phyloP scores from a whole-genome alignment of 257 asterid genomes.

The Agastache rugosa region DNA sequence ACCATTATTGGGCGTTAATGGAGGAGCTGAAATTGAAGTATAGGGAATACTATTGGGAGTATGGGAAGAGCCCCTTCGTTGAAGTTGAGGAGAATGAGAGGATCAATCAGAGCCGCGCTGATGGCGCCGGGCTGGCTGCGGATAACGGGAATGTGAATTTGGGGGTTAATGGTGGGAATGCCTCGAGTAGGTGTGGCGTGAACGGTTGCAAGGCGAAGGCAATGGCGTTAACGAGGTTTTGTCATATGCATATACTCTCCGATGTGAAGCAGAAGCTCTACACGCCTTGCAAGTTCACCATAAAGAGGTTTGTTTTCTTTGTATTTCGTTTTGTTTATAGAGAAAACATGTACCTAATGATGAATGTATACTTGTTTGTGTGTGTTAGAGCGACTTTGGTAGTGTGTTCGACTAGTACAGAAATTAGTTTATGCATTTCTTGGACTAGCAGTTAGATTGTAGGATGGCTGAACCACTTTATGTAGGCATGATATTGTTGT shows the following conservation, averaged over 20 bases:
- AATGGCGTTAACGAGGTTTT: constrained; percentile 55
- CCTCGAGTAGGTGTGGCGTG: constrained; percentile 42
- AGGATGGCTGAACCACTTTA: not conserved
- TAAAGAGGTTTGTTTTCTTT: constrained; percentile 64
- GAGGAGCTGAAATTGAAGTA: constrained; percentile 72
- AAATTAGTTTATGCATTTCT: constrained; percentile 10
- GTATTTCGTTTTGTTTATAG: not conserved
- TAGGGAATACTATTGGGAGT: constrained; percentile 76
- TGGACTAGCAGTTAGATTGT: constrained; percentile 17
- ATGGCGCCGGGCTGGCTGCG: constrained; percentile 31
- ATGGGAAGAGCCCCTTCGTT: constrained; percentile 70
- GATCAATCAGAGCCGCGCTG: constrained; percentile 39
- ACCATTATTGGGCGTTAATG: constrained; percentile 83
- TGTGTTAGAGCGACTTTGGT: not conserved
- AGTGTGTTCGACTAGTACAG: constrained; percentile 1
- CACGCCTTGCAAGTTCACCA: constrained; percentile 71
- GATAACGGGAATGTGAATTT: constrained; percentile 42
- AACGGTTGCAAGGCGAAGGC: constrained; percentile 61
- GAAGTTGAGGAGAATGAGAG: constrained; percentile 58
- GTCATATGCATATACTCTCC: constrained; percentile 70
- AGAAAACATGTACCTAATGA: not conserved
- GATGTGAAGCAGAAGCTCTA: constrained; percentile 85
- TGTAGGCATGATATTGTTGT: constrained; percentile 14
- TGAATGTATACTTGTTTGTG: not conserved
- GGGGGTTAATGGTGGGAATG: constrained; percentile 38